Conservation (phyloP, 2,329 filamentous ascomycete species). For the Paecilomyces dactylethromorphus region DNA sequence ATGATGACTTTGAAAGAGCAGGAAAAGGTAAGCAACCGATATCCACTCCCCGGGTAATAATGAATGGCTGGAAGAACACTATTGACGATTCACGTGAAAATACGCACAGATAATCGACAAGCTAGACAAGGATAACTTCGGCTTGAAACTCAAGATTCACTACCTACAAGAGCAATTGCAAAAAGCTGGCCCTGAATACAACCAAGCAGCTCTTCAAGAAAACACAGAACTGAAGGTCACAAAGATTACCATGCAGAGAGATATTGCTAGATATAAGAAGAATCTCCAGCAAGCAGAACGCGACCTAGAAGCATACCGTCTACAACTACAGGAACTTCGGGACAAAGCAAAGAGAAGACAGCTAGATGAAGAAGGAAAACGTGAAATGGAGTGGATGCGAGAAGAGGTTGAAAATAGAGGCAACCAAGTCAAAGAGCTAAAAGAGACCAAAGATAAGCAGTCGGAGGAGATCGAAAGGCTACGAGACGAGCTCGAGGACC, state of each 20-base stretch:
- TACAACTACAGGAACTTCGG: constrained; percentile 75
- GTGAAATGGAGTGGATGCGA: constrained; percentile 48
- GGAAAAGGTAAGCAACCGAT: constrained; percentile 60
- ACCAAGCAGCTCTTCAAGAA: constrained; percentile 80
- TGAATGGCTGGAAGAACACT: background rate
- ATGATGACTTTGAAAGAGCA: constrained; percentile 89
- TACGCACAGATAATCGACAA: constrained; percentile 65
- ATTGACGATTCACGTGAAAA: background rate
- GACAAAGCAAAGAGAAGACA: constrained; percentile 73
- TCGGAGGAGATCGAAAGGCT: constrained; percentile 58
- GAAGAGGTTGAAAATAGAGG: constrained; percentile 47
- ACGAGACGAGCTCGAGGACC: constrained; percentile 66
- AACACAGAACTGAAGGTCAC: constrained; percentile 95
- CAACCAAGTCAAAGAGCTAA: constrained; percentile 41
- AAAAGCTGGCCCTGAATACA: constrained; percentile 83
- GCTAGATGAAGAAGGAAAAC: constrained; percentile 62
- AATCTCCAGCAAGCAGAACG: constrained; percentile 74
- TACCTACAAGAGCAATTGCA: constrained; percentile 87
- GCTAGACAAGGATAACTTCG: constrained; percentile 98
- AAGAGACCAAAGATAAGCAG: constrained; percentile 50
- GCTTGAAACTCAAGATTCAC: constrained; percentile 92
- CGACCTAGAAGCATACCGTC: constrained; percentile 75
- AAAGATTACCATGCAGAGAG: constrained; percentile 80
- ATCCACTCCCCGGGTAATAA: background rate
- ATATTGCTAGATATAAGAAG: constrained; percentile 81